Evolutionary conservation across 108 stramenopile genomes (phyloP).

Genomic region (Skeletonema costatum): DNA sequence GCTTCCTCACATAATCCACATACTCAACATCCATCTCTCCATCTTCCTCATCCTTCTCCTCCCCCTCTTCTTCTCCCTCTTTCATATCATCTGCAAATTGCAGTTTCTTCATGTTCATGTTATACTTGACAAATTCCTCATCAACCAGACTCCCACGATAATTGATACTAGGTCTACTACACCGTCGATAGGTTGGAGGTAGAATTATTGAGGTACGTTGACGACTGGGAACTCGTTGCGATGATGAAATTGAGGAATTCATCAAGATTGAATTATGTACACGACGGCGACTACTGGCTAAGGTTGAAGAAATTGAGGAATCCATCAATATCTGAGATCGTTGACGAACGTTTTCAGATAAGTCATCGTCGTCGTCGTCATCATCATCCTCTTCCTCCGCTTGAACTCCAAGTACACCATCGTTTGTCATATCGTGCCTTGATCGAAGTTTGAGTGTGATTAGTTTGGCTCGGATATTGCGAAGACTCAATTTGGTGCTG

Average conservation of each 20-base stretch:
- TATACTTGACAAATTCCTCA: slow-evolving; percentile 12
- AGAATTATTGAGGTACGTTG: neutral
- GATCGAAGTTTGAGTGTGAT: slow-evolving; percentile 7
- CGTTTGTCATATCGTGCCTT: slow-evolving; percentile 5
- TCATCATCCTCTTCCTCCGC: neutral
- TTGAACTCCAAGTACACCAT: slow-evolving; percentile 36
- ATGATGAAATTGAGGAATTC: neutral
- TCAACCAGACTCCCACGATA: slow-evolving; percentile 1
- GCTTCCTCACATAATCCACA: slow-evolving; percentile 26
- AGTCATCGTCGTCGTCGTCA: neutral
- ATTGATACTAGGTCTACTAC: neutral
- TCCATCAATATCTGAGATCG: neutral
- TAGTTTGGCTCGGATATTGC: slow-evolving; percentile 8
- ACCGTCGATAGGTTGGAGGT: neutral
- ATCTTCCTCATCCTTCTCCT: neutral
- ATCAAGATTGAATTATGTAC: neutral
- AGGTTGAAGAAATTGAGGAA: no score
- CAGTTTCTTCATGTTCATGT: slow-evolving; percentile 10
- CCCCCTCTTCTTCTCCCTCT: neutral
- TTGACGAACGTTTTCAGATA: neutral
- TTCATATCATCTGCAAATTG: neutral
- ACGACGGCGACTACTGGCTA: neutral
- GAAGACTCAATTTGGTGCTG: neutral
- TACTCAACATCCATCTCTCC: slow-evolving; percentile 1
- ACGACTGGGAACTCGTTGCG: neutral